Evolutionary conservation across 1,284 basidiomycete species (phyloP).

Genomic region (Fomitiporia mediterranea): DNA sequence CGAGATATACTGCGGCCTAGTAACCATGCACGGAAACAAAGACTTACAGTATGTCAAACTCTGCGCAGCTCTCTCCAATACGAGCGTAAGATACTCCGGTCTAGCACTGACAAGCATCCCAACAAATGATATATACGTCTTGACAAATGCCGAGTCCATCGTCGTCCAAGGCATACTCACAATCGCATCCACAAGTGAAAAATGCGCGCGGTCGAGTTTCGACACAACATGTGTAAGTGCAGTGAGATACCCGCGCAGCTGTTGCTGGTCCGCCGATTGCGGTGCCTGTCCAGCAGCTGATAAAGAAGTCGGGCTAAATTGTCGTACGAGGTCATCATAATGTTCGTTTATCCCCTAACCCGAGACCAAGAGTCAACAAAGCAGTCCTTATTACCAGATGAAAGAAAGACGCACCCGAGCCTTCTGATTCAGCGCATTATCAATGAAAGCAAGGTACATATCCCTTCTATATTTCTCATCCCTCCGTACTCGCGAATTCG

Average conservation of each 20-base stretch:
- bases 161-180: constrained; percentile 89
- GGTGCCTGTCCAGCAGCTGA: constrained; percentile 25
- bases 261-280: constrained; percentile 29
- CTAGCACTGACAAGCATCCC: constrained; percentile 92
- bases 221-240: constrained; percentile 79
- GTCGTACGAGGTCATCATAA: constrained; percentile 67
- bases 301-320: constrained; percentile 55
- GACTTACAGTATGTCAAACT: constrained; percentile 86
- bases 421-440: constrained; percentile 77
- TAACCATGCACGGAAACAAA: too few species aligned
- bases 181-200: constrained; percentile 84
- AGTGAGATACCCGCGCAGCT: constrained; percentile 68
- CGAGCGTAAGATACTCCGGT: constrained; percentile 85
- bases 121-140: constrained; percentile 82
- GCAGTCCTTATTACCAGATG: too few species aligned
- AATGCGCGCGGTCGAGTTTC: constrained; percentile 75
- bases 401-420: constrained; percentile 44
- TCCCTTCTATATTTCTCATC: constrained; percentile 72
- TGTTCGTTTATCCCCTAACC: constrained; percentile 58
- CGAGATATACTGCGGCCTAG: constrained; percentile 9
- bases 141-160: constrained; percentile 79
- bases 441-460: constrained; percentile 82
- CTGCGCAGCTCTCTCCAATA: constrained; percentile 77
- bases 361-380: neutral
- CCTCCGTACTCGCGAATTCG: constrained; percentile 72